Evolutionary conservation across 306 rosid genomes (phyloP).

Genomic region (Rosa persica): DNA sequence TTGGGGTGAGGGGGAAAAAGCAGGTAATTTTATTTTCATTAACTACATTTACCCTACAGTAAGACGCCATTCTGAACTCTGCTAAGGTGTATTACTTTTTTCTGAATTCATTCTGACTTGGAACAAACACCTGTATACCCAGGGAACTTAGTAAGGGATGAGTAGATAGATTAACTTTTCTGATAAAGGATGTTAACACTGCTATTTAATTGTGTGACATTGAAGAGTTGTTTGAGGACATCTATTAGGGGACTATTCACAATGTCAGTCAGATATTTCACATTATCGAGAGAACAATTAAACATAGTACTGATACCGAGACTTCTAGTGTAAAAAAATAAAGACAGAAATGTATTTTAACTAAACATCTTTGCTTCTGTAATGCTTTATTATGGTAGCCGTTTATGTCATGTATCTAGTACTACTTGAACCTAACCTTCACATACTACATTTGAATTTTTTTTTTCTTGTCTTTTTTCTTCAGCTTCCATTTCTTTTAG

Average conservation of each 20-base stretch:
- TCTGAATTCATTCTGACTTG: not conserved
- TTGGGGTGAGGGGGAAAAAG: conserved; percentile 85
- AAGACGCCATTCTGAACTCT: not conserved
- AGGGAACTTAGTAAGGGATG: not conserved
- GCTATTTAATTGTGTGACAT: not conserved
- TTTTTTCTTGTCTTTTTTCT: conserved; percentile 25
- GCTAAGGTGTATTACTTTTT: not conserved
- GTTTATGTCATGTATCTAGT: not conserved
- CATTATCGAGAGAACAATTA: not conserved
- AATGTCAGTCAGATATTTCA: not conserved
- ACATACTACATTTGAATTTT: not conserved
- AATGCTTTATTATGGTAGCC: not conserved
- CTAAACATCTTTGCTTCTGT: not conserved
- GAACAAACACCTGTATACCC: not conserved
- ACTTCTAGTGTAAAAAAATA: not conserved
- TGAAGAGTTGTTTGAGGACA: not conserved
- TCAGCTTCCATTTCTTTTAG: conserved; percentile 90
- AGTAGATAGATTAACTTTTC: not conserved
- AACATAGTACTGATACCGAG: not conserved
- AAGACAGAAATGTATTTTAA: not conserved
- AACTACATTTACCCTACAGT: not conserved
- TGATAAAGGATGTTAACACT: not conserved
- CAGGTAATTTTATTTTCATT: conserved; percentile 52
- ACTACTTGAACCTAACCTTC: not conserved
- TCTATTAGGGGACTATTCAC: not conserved